phyloP scores from a whole-genome alignment of 78 protist genomes.

The Chrysochromulina parva region DNA sequence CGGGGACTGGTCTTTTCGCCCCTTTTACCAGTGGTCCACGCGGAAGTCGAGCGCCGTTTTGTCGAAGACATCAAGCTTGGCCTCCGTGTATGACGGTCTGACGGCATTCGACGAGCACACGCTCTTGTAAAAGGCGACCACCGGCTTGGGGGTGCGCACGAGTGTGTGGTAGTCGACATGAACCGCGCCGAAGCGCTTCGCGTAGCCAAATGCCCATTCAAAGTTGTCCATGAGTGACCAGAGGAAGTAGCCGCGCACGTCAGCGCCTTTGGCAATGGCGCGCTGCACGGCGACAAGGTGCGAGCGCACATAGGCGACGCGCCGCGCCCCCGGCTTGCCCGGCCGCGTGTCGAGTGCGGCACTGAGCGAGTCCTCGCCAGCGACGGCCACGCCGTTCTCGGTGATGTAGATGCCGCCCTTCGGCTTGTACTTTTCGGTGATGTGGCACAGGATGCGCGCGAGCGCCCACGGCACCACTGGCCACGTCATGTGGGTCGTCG shows the following conservation, averaged over 20 bases:
- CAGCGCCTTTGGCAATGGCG: not conserved
- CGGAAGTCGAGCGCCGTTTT: no score
- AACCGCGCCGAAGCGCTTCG: constrained; percentile 51
- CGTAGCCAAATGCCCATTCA: constrained; percentile 68
- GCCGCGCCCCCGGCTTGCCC: no score
- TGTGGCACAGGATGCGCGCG: no score
- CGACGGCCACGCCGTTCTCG: constrained; percentile 63
- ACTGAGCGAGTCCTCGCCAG: not conserved
- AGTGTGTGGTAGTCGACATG: constrained; percentile 46
- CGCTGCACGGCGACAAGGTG: not conserved
- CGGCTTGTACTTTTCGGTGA: not conserved
- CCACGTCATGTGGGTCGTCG: no score
- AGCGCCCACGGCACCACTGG: no score
- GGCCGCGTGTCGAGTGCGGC: no score
- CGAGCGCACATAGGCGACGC: no score
- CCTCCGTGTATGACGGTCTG: not conserved
- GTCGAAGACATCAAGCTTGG: no score
- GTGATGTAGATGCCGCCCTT: constrained; percentile 51
- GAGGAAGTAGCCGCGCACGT: constrained; percentile 30
- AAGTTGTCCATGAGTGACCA: constrained; percentile 64
- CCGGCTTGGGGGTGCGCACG: not conserved
- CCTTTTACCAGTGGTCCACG: no score
- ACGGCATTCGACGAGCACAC: not conserved
- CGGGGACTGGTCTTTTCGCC: no score
- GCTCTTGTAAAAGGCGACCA: not conserved